phyloP scores from a whole-genome alignment of 2,329 filamentous ascomycete species.

The Sordariomycetes sp. region DNA sequence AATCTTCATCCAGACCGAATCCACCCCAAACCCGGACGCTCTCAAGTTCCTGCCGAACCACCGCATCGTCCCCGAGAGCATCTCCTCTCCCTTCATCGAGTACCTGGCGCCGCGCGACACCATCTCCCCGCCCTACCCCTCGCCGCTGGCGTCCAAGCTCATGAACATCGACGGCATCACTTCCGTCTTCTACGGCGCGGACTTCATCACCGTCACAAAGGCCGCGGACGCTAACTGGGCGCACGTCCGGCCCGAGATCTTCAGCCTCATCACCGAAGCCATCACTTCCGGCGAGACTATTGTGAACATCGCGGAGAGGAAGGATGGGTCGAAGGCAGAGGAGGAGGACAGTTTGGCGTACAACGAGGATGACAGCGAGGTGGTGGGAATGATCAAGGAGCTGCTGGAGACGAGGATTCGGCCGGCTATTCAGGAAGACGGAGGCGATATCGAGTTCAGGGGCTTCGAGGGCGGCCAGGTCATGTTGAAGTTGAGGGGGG shows the following conservation, averaged over 20 bases:
- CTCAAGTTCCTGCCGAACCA: constrained; percentile 95
- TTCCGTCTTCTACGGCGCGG: constrained; percentile 84
- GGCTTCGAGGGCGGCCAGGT: constrained; percentile 78
- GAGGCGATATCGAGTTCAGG: constrained; percentile 91
- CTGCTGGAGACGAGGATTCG: constrained; percentile 89
- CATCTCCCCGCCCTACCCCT: constrained; percentile 80
- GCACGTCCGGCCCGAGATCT: constrained; percentile 90
- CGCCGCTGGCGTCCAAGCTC: constrained; percentile 79
- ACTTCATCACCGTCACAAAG: constrained; percentile 97
- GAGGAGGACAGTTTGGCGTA: constrained; percentile 67
- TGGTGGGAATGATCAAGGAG: constrained; percentile 98
- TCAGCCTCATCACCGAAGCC: constrained; percentile 87
- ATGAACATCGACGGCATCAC: constrained; percentile 94
- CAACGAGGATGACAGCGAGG: constrained; percentile 85
- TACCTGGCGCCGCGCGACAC: constrained; percentile 86
- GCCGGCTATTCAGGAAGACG: constrained; percentile 94
- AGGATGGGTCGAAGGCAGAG: constrained; percentile 33
- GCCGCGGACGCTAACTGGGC: constrained; percentile 82
- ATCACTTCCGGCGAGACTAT: constrained; percentile 77
- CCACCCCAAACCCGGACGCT: constrained; percentile 88
- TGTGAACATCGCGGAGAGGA: constrained; percentile 61
- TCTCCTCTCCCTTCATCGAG: constrained; percentile 73
- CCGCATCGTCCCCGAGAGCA: constrained; percentile 65
- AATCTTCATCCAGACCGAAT: constrained; percentile 97
- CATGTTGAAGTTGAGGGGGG: constrained; percentile 78